Evolutionary conservation across 306 rosid species (phyloP), one percentile per base, ranked within the genome.

Genomic region (Pterocarpus santalinus): DNA sequence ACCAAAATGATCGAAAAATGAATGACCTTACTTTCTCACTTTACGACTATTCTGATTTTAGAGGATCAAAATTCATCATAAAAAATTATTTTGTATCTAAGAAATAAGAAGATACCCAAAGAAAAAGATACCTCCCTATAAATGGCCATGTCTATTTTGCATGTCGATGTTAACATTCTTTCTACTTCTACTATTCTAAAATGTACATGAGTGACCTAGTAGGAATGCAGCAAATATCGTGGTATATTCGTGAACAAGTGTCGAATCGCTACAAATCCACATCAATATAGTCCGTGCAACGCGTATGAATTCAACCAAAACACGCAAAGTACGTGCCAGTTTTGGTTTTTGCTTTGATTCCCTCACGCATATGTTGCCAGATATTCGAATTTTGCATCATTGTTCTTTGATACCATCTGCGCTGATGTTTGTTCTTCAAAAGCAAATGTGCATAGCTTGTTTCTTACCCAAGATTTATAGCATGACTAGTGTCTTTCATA

Each of bases 321-420:
- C 46, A 35, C 72, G 78, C 67, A 80, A 69, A 53, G 0, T 30
- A 9, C 9, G 8, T 13, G 46, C 41, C 41, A 38, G 81, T 51
- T 74, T 77, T 65, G 65, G 65, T 16, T 76, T 63, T 1, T 36
- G 56, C 38, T 69, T 22, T 22, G 28, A 22, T 22, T 22, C 28
- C 28, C 28, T 67, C 14, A 65, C 81, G 84, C 15, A 75, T 66
- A 81, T 75, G 30, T 75, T 47, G 64, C 15, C 36, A 52, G n/a
- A 73, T 2, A 63, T 73, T 80, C 83, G 65, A 49, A 62, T 80
- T 10, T 34, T 14, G 4, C 34, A 36, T 36, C 4, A 55, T 14
- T 14, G 7, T 72, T 64, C 68, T 43, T 74, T 74, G 70, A 55
- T 65, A 66, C 70, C 69, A 57, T 73, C 69, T 65, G 57, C 2